Base-by-base conservation (phyloP, 73 alveolate species). In the Paramecium bursaria region DNA sequence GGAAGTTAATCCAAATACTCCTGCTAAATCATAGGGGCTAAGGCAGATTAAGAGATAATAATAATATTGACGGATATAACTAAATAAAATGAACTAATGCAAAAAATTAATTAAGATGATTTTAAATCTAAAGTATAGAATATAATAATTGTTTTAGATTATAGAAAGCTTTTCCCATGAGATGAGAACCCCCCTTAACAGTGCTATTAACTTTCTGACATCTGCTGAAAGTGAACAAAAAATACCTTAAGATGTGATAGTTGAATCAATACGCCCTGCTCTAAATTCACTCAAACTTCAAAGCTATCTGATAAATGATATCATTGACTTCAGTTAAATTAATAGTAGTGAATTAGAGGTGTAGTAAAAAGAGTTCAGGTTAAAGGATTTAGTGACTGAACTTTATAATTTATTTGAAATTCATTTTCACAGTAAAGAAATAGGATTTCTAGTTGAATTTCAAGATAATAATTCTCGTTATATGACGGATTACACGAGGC, bases 141-240 rank as follows among this genome's bases (percentile, higher is more conserved):
- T 57, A 14, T 57, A 39, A 57, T 6, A 9, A n/a, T n/a, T 23
- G 33, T 27, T 27, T 57, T 17, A 57, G 76, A 67, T 67, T 14
- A 42, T 67, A 35, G 61, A 67, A 67, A 39, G 60, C 15, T 67
- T 67, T 42, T 67, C 82, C 0, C 82, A 67, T 67, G 82, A 67
- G 44, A 25, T 67, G 35, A 2, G 82, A 67, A 67, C 82, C 9
- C 82, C 82, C 33, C 33, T 67, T 21, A 67, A 67, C 44, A 67
- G 82, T 67, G 82, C 82, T 5, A 67, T 67, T 3, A 67, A 39
- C n/a, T 67, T 33, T 42, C 22, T 67, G 2, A 46, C 19, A 4
- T 35, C 82, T 15, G 26, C 60, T 0, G 21, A 39, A 14, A 1
- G 42, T 14, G 82, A 67, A 19, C 17, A 15, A n/a, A n/a, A 29